Evolutionary conservation across 1,284 basidiomycete species (phyloP), one percentile per base, ranked within the genome.

Genomic region (Fomitopsis schrenkii): DNA sequence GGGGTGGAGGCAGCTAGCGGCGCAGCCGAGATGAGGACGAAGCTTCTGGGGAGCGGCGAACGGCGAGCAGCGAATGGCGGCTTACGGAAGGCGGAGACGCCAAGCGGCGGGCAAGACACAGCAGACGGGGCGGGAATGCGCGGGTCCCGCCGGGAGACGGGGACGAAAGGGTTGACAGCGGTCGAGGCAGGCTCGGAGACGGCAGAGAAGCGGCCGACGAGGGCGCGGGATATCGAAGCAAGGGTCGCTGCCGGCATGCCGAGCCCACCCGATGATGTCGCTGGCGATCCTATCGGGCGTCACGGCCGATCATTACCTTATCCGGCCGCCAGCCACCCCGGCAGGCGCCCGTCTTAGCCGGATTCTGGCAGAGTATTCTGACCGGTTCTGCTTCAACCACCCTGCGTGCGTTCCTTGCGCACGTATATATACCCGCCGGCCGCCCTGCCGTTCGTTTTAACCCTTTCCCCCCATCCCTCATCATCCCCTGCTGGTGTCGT

Each of bases 371-470:
- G 48, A 50, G 48, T 35, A 7, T 40, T 54, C 52, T 54, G 52
- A 36, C 52, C 52, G 52, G 52, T 38, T 54, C 19, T 38, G 52
- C n/a, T 40, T 54, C 52, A 54, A 54, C 52, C 52, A 54, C 35
- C 33, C 9, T 54, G 52, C 52, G 30, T 30, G 9, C 50, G 8
- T 8, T 30, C 50, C 10, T 19, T 54, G 52, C 52, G 52, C 36
- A 26, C 52, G 22, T 54, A 54, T 54, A 54, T 54, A 54, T 54
- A 54, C 19, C 35, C 35, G 52, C n/a, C 52, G 36, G 52, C n/a
- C 52, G 33, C 33, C 2, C 52, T n/a, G 52, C 8, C 52, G 19
- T 4, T 54, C 52, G 17, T 54, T 54, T 40, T 26, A 38, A 38
- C 35, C 52, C 52, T 38, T 54, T 40, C 19, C 36, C 22, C 52